Evolutionary conservation across 2,329 filamentous ascomycete species (phyloP).

Genomic region (Aspergillus melleus): DNA sequence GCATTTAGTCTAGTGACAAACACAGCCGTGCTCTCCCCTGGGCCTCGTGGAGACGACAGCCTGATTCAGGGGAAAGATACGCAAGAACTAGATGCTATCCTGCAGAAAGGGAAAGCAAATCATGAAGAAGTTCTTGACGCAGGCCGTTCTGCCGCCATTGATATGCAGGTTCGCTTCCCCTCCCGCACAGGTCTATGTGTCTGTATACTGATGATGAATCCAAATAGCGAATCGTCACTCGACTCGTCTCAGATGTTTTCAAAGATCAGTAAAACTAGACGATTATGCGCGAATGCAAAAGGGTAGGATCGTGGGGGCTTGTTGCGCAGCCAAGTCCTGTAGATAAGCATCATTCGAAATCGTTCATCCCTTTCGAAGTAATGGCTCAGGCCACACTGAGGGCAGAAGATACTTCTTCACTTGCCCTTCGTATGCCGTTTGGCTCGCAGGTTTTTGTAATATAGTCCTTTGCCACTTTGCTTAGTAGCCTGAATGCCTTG

Average conservation of each 20-base stretch:
- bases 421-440: conserved; percentile 46
- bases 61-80: conserved; percentile 52
- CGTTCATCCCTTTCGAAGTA: not conserved
- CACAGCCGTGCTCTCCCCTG: conserved; percentile 60
- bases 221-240: conserved; percentile 12
- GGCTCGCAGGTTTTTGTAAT: conserved; percentile 77
- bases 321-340: not conserved
- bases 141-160: conserved; percentile 58
- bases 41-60: conserved; percentile 58
- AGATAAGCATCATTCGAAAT: too few species aligned
- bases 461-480: conserved; percentile 81
- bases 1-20: conserved; percentile 69
- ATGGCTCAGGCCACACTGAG: not conserved
- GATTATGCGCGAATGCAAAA: not conserved
- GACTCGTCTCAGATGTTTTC: not conserved
- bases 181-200: not conserved
- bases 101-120: conserved; percentile 61
- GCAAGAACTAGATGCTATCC: conserved; percentile 54
- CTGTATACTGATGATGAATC: conserved; percentile 30
- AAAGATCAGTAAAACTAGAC: not conserved
- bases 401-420: conserved; percentile 13
- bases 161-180: conserved; percentile 57
- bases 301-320: not conserved
- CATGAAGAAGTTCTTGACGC: conserved; percentile 67
- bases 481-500: conserved; percentile 79